A percentile compares a stretch with the other conserved stretches of the same genome.
phyloP scores from a whole-genome alignment of 1,284 basidiomycete species.

The Sanguinoderma infundibulare region DNA sequence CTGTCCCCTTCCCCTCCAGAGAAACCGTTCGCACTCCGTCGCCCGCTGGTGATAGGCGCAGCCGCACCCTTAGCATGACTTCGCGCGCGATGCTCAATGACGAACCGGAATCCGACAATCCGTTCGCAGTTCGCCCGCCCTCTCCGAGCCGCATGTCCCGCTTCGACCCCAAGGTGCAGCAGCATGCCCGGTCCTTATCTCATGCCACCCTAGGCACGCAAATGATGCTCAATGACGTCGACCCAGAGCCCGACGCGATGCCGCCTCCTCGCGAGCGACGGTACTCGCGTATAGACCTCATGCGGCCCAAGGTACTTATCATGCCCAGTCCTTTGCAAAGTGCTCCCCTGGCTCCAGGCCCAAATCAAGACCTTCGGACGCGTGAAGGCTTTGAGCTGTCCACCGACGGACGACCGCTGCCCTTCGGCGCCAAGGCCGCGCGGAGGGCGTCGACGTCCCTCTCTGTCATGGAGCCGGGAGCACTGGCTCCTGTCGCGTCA shows the following conservation, averaged over 20 bases:
- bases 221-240: constrained; percentile 58
- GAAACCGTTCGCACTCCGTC: constrained; percentile 57
- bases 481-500: constrained; percentile 38
- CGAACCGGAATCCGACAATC: constrained; percentile 11
- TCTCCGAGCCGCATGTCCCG: constrained; percentile 63
- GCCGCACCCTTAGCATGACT: constrained; percentile 49
- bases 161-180: constrained; percentile 70
- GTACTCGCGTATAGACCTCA: constrained; percentile 73
- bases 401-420: constrained; percentile 70
- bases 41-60: constrained; percentile 43
- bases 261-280: constrained; percentile 48
- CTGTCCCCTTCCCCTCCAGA: constrained; percentile 65
- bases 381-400: constrained; percentile 66
- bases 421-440: constrained; percentile 64
- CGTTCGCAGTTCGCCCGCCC: constrained; percentile 49
- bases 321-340: constrained; percentile 84
- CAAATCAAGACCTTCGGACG: constrained; percentile 37
- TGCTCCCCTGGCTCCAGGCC: constrained; percentile 35
- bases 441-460: constrained; percentile 48
- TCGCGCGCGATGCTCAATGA: constrained; percentile 46
- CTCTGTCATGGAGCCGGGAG: constrained; percentile 31
- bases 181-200: constrained; percentile 65
- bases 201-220: constrained; percentile 69
- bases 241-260: constrained; percentile 32
- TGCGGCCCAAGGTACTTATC: constrained; percentile 81